A percentile compares a stretch with the other conserved stretches of the same genome.
Evolutionary conservation across 805 yeast species (phyloP).

Genomic region (Yueomyces sp.): DNA sequence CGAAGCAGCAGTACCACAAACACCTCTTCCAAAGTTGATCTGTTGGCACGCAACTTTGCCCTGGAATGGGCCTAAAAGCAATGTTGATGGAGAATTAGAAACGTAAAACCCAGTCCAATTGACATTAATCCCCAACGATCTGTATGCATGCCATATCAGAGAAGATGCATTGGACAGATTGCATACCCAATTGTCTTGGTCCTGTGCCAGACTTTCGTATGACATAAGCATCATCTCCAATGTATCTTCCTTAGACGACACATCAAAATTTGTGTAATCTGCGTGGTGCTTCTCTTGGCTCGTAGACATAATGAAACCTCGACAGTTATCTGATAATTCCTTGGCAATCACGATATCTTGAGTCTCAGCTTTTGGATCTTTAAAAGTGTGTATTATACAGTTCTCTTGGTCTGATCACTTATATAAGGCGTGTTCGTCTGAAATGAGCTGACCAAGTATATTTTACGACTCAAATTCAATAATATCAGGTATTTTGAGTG

Average conservation of each 20-base stretch:
- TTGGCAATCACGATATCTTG: too few species aligned
- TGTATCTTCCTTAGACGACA: conserved; percentile 34
- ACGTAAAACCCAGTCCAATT: conserved; percentile 95
- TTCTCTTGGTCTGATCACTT: too few species aligned
- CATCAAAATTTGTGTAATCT: conserved; percentile 46
- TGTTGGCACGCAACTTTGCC: conserved; percentile 94
- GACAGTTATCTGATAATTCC: too few species aligned
- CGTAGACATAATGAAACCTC: background rate
- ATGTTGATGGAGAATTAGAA: conserved; percentile 17
- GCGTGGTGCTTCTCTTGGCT: conserved; percentile 43
- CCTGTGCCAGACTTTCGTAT: conserved; percentile 50
- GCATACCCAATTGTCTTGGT: conserved; percentile 73
- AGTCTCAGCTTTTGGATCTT: too few species aligned
- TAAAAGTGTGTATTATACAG: too few species aligned
- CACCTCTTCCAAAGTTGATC: conserved; percentile 71
- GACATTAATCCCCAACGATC: conserved; percentile 39
- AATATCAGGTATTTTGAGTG: too few species aligned
- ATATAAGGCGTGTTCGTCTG: too few species aligned
- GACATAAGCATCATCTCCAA: conserved; percentile 46
- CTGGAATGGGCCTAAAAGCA: conserved; percentile 84
- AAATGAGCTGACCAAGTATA: too few species aligned
- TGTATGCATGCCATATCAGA: conserved; percentile 78
- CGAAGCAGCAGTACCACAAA: conserved; percentile 78
- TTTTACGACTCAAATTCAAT: too few species aligned
- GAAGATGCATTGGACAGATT: conserved; percentile 81